Percentiles rank a stretch among this genome's conserved stretches.
Conservation (phyloP, 1,284 basidiomycete genomes). For the Trichosporon inkin region DNA sequence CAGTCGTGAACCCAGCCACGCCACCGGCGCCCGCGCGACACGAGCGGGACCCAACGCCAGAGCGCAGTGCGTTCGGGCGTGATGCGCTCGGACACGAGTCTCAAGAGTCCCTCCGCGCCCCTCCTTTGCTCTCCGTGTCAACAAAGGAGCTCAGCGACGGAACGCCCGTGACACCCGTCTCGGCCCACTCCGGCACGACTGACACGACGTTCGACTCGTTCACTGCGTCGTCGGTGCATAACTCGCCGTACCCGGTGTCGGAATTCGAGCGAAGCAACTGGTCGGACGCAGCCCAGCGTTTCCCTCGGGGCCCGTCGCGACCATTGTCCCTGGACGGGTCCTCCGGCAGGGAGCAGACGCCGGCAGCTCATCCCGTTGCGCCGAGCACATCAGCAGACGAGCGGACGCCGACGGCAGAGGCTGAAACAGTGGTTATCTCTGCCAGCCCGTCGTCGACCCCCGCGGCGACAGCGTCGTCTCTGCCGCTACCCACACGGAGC, state of each 20-base stretch:
- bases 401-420: too few relatives aligned
- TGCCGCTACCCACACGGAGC: neutral
- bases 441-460: too few relatives aligned
- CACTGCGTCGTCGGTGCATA: neutral
- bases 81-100: neutral
- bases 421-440: too few relatives aligned
- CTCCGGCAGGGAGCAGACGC: neutral
- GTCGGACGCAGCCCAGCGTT: neutral
- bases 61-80: neutral
- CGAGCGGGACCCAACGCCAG: neutral
- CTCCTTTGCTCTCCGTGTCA: constrained; percentile 4
- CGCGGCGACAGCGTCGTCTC: neutral
- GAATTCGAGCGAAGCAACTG: neutral
- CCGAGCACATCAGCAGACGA: neutral
- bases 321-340: neutral
- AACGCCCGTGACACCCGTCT: constrained; percentile 1
- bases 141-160: constrained; percentile 6
- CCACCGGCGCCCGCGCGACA: neutral
- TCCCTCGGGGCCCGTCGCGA: neutral
- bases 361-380: neutral
- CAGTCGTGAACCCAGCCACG: neutral
- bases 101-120: neutral
- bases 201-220: constrained; percentile 5
- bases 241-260: neutral
- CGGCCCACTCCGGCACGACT: neutral